Conservation (phyloP, 225 moss, liverwort and hornwort genomes). For the Pseudoscleropodium purum region DNA sequence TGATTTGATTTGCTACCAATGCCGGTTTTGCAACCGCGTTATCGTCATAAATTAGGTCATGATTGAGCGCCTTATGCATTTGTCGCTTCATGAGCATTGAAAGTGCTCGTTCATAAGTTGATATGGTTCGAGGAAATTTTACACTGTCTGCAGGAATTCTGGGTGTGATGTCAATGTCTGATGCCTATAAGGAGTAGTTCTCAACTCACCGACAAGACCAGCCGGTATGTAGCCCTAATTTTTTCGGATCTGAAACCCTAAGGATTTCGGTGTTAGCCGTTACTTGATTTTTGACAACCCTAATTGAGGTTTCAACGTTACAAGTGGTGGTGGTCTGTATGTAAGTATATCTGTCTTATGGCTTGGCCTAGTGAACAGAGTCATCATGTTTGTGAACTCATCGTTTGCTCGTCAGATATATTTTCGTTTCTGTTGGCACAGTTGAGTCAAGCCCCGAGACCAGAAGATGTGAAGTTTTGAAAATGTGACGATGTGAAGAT, state of each 20-base stretch:
- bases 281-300: not conserved
- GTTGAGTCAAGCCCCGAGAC: not conserved
- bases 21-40: not conserved
- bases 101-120: not conserved
- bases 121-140: not conserved
- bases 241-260: not conserved
- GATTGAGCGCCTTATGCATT: not conserved
- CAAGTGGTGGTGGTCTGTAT: not conserved
- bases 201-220: not conserved
- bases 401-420: not conserved
- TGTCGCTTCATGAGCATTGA: not conserved
- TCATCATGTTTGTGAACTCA: not conserved
- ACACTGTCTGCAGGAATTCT: not conserved
- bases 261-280: not conserved
- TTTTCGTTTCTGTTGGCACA: not conserved
- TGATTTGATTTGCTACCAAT: not conserved
- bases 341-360: not conserved
- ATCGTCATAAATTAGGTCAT: not conserved
- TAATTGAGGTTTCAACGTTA: not conserved
- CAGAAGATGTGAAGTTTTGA: not conserved
- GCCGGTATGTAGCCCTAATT: not conserved
- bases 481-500: constrained; percentile 1
- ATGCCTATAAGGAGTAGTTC: not conserved
- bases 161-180: not conserved
- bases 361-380: not conserved